Base-by-base conservation (phyloP, 345 rosid genomes). In the Salix caprea region DNA sequence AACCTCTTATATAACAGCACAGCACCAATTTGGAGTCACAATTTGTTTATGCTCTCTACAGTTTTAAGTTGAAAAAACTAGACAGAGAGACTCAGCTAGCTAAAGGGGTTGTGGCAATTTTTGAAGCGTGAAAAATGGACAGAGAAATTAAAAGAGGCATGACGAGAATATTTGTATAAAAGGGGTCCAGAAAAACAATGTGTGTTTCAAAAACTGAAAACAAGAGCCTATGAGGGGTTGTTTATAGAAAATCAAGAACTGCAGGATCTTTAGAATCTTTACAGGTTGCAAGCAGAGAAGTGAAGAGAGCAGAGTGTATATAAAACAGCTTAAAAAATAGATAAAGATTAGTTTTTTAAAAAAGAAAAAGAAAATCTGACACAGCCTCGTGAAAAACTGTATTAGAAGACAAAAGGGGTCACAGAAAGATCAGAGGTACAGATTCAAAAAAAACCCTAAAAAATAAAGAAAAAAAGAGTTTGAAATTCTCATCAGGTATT, bases 331-430 rank as follows among this genome's bases (percentile, higher is more conserved):
- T 56, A 65, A 80, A 77, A 80, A 34, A 70, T 6, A 78, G 65
- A 69, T 50, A 79, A 73, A 82, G 70, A 70, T 66, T 74, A 66
- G 61, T 30, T 67, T 76, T 46, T 82, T 82, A 72, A 67, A 11
- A 84, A 80, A 72, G 69, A 2, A 85, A 80, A 80, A 71, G 68
- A 48, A 74, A 56, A 81, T 85, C 98, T 94, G 97, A 92, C 97
- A 91, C 86, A 81, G 76, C 87, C 94, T 92, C 96, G 94, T 94
- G 96, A 92, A 84, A 85, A 86, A 85, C 85, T 85, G 88, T 85
- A 82, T 84, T 88, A 89, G 87, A 87, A 73, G 92, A 90, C 97
- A 92, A 94, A 87, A 90, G 74, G 84, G 80, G 96, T 87, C 90
- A 85, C 91, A 85, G 90, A 76, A 72, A 71, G 73, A 68, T 39